Evolutionary conservation across 2,329 filamentous ascomycete species (phyloP).

Genomic region (Phaeosphaeriaceae sp.): DNA sequence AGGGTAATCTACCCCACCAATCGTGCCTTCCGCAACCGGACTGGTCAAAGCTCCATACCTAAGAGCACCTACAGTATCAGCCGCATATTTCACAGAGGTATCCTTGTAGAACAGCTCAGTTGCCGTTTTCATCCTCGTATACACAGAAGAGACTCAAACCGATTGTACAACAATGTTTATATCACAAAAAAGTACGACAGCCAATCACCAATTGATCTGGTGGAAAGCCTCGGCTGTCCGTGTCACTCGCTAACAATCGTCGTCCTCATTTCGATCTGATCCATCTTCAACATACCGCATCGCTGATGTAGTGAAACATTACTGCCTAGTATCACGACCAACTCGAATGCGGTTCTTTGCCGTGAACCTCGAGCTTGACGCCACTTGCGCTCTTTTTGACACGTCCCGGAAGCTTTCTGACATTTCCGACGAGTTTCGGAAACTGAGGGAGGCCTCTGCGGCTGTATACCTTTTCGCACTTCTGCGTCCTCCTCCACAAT

Average conservation of each 20-base stretch:
- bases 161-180: not conserved
- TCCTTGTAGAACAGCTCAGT: not conserved
- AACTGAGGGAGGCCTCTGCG: not conserved
- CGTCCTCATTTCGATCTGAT: not conserved
- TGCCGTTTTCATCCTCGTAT: not conserved
- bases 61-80: not conserved
- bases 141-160: not conserved
- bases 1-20: constrained; percentile 22
- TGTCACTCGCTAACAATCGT: not conserved
- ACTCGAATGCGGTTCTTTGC: not conserved
- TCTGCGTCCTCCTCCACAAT: not conserved
- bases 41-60: constrained; percentile 7
- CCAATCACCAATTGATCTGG: not conserved
- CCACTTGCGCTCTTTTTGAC: not conserved
- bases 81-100: not conserved
- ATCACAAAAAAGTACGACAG: not conserved
- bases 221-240: constrained; percentile 1
- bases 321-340: not conserved
- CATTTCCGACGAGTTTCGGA: not conserved
- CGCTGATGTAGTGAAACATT: not conserved
- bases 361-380: not conserved
- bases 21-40: constrained; percentile 21
- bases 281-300: not conserved
- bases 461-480: not conserved
- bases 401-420: too few relatives aligned